These are phyloP conservation scores for Tulasnella calospora DNA, from an alignment of 768 basidiomycete genomes.

Conservation along the genomic window DNA sequence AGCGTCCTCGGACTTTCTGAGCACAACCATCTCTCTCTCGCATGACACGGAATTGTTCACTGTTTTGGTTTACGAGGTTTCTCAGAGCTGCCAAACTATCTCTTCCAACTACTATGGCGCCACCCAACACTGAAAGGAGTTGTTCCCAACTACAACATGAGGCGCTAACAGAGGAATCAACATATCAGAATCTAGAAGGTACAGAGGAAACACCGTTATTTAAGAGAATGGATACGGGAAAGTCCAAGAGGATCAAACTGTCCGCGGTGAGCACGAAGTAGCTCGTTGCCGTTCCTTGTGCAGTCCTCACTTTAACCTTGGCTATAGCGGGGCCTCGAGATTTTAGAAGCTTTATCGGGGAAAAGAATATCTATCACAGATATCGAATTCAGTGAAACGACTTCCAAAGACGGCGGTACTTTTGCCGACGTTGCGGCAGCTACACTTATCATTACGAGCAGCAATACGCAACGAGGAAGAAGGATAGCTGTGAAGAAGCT, in stretches of 20 bases:
- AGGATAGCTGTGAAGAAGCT: not conserved
- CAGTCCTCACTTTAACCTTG: rapidly evolving
- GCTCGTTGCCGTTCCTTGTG: not conserved
- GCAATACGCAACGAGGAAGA: no score
- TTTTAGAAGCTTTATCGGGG: not conserved
- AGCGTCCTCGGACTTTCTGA: no score
- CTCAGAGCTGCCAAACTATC: no score
- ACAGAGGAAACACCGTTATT: not conserved
- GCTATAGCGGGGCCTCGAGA: not conserved
- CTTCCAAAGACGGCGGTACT: not conserved
- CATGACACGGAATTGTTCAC: no score
- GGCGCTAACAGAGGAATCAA: not conserved
- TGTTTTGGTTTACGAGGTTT: no score
- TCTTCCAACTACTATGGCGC: no score
- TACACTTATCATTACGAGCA: not conserved
- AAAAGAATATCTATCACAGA: not conserved
- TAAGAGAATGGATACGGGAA: not conserved
- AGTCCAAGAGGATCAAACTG: not conserved
- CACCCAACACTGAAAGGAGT: not conserved
- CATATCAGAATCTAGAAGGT: not conserved
- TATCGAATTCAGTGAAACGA: not conserved
- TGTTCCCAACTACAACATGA: not conserved
- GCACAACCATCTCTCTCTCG: no score
- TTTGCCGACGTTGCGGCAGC: not conserved
- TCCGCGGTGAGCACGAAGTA: not conserved